Evolutionary conservation across 345 rosid genomes (phyloP).

Genomic region (Cardiospermum halicacabum): DNA sequence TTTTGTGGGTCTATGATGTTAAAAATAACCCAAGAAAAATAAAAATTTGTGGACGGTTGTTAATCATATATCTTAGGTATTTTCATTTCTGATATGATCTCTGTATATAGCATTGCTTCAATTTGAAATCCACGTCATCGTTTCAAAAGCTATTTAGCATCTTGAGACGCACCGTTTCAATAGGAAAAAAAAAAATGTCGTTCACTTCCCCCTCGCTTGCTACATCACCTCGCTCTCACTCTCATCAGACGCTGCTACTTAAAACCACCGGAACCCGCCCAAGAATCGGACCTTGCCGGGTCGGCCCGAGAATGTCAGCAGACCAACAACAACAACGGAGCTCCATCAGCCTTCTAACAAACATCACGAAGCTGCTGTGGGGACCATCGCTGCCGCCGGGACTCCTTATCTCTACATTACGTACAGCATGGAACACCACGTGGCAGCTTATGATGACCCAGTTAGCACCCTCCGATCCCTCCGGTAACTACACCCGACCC

Average conservation of each 20-base stretch:
- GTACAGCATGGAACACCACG: slow-evolving; percentile 64
- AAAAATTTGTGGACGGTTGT: too few relatives aligned
- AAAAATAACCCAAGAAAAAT: too few relatives aligned
- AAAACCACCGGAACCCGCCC: neutral
- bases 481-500: slow-evolving; percentile 81
- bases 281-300: slow-evolving; percentile 13
- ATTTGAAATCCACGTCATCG: neutral
- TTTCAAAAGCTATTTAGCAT: too few relatives aligned
- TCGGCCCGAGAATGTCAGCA: slow-evolving; percentile 38
- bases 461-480: slow-evolving; percentile 80
- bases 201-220: slow-evolving; percentile 13
- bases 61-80: too few relatives aligned
- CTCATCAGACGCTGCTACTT: slow-evolving; percentile 13
- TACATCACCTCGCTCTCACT: slow-evolving; percentile 4
- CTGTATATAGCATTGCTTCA: too few relatives aligned
- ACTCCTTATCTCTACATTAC: slow-evolving; percentile 69
- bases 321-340: slow-evolving; percentile 6
- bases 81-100: too few relatives aligned
- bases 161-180: slow-evolving; percentile 14
- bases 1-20: too few relatives aligned
- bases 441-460: slow-evolving; percentile 95
- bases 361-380: slow-evolving; percentile 65
- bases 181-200: slow-evolving; percentile 20
- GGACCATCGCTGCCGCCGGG: slow-evolving; percentile 94
- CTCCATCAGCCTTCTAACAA: slow-evolving; percentile 32